Evolutionary conservation across 768 basidiomycete species (phyloP).

Genomic region (Calocybe indica): DNA sequence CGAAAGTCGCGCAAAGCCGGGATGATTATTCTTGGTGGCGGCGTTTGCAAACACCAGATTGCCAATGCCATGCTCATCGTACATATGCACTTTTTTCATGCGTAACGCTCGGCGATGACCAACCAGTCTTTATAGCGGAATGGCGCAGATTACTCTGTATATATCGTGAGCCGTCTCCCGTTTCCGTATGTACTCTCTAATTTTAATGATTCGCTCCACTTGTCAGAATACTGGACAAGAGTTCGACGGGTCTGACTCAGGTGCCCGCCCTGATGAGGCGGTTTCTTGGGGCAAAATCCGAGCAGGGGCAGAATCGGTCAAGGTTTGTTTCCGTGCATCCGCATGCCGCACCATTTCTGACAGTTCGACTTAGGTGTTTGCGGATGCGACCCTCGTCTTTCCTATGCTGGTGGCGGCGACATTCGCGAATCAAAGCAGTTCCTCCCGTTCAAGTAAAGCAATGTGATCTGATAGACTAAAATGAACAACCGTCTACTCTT

Average conservation of each 20-base stretch:
- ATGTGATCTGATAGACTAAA: no score
- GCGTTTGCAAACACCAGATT: conserved; percentile 99
- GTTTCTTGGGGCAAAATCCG: conserved; percentile 99
- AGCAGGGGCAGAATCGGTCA: conserved; percentile 74
- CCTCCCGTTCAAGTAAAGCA: no score
- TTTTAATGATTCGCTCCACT: not conserved
- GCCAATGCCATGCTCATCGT: conserved; percentile 99
- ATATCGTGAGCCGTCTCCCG: conserved; percentile 48
- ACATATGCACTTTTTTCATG: conserved; percentile 12
- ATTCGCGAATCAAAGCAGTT: conserved; percentile 47
- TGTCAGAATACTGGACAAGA: conserved; percentile 95
- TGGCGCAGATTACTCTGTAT: conserved; percentile 96
- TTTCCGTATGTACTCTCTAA: conserved; percentile 15
- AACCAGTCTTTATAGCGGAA: conserved; percentile 59
- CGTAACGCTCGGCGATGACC: not conserved
- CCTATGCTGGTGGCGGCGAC: conserved; percentile 94
- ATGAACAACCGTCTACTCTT: no score
- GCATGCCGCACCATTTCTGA: not conserved
- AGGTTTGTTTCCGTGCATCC: conserved; percentile 38
- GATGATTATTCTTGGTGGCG: conserved; percentile 97
- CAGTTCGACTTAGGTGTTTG: conserved; percentile 55
- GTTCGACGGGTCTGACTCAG: conserved; percentile 97
- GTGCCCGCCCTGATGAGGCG: conserved; percentile 95
- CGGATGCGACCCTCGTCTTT: conserved; percentile 96
- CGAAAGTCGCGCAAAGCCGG: conserved; percentile 89